Base-by-base conservation (phyloP, 768 basidiomycete genomes). In the Dioszegia crocea region DNA sequence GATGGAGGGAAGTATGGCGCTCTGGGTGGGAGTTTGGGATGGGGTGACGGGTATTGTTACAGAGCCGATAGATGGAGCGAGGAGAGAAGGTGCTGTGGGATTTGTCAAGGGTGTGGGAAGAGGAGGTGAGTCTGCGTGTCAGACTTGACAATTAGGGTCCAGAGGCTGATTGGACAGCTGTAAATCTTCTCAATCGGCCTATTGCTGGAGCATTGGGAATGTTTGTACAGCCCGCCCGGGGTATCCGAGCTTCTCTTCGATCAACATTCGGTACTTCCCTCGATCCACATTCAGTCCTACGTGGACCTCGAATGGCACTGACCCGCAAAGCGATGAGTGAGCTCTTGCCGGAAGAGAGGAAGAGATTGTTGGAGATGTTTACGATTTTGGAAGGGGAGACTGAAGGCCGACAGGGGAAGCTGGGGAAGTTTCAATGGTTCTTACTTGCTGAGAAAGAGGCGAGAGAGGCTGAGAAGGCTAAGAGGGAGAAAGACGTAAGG, bases 1-100 rank as follows among this genome's bases (percentile, higher is more conserved):
- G 16, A 78, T 75, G 50, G 81, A 82, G 61, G 82, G 78, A 11
- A 81, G 80, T 11, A 81, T 80, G 60, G 70, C 64, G 12, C 58
- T 78, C 19, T 61, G 65, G 21, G 71, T 67, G 50, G 78, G 77
- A 3, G 60, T 71, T 29, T 70, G 61, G 33, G 78, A 80, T 53
- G 78, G 71, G 0, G 65, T 78, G 41, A 74, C 73, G 0, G 77
- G 79, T 5, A 59, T 79, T 8, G 68, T 79, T 5, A 71, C 63
- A 4, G 77, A 77, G 56, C 78, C 79, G 0, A 56, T 76, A 29
- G 60, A 68, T 45, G 78, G 78, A 0, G 73, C 60, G 19, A 63
- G 71, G 52, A 65, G 75, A 54, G 74, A 76, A 65, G 78, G 78
- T 31, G 57, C 64, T 19, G 31, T 63, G 1, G 78, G 78, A 6